Conservation (phyloP, 805 yeast genomes). For the Cyberlindnera galapagoensis region DNA sequence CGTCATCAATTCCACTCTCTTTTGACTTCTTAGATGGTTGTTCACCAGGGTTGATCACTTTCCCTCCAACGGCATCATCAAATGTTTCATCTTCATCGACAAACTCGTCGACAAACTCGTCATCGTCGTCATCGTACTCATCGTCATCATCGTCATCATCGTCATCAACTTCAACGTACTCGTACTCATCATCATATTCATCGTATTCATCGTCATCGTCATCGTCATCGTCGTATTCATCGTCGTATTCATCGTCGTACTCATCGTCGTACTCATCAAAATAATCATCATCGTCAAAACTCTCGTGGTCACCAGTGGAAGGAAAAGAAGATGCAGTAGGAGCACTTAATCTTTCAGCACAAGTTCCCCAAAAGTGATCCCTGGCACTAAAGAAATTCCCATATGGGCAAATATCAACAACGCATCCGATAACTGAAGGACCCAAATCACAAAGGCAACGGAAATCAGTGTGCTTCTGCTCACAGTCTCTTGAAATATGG, state of each 20-base stretch:
- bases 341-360: slow-evolving; percentile 24
- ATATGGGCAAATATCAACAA: slow-evolving; percentile 39
- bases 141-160: slow-evolving; percentile 23
- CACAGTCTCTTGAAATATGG: slow-evolving; percentile 31
- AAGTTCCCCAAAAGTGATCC: slow-evolving; percentile 44
- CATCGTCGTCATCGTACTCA: slow-evolving; percentile 10
- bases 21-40: no score
- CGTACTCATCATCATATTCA: slow-evolving; percentile 8
- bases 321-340: background rate
- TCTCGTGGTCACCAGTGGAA: slow-evolving; percentile 1
- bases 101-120: slow-evolving; percentile 7
- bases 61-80: slow-evolving; percentile 3
- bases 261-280: slow-evolving; percentile 6
- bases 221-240: slow-evolving; percentile 11
- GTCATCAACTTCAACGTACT: slow-evolving; percentile 20
- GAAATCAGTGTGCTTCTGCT: slow-evolving; percentile 28
- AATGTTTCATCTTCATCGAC: slow-evolving; percentile 21
- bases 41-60: no score
- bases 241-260: slow-evolving; percentile 12
- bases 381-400: slow-evolving; percentile 36
- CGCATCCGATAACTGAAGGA: slow-evolving; percentile 36
- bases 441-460: slow-evolving; percentile 34
- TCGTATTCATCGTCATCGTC: slow-evolving; percentile 6
- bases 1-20: slow-evolving; percentile 15
- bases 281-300: slow-evolving; percentile 5